Evolutionary conservation across 805 yeast genomes (phyloP).

Genomic region (Pichia phayaonensis): DNA sequence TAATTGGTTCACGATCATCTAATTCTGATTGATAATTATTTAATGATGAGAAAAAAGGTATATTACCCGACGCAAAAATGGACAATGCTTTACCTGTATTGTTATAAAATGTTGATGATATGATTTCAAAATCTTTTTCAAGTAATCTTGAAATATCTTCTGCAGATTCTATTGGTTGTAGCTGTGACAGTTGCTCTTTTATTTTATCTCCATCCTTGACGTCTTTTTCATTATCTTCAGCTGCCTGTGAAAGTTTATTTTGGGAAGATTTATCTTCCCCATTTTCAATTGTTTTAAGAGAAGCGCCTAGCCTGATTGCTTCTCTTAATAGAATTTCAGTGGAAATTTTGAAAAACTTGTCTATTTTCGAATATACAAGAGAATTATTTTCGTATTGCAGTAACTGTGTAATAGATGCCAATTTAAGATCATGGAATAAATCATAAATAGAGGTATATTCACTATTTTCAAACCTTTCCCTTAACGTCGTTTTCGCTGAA

Average conservation of each 20-base stretch:
- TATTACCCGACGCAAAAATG: slow-evolving; percentile 51
- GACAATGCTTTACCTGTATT: slow-evolving; percentile 61
- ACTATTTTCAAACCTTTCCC: slow-evolving; percentile 30
- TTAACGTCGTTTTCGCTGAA: slow-evolving; percentile 31
- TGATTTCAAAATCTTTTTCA: slow-evolving; percentile 51
- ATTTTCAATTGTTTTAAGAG: neutral
- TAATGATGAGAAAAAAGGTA: slow-evolving; percentile 74
- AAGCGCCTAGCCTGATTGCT: slow-evolving; percentile 35
- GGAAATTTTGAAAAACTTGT: slow-evolving; percentile 54
- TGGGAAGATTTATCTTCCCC: slow-evolving; percentile 5
- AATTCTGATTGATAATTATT: slow-evolving; percentile 55
- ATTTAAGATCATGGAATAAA: slow-evolving; percentile 59
- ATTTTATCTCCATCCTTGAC: slow-evolving; percentile 11
- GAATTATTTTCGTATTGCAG: slow-evolving; percentile 42
- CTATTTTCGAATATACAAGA: slow-evolving; percentile 43
- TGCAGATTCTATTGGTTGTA: slow-evolving; percentile 24
- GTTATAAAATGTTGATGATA: slow-evolving; percentile 43
- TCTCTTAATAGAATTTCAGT: slow-evolving; percentile 61
- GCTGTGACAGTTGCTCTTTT: slow-evolving; percentile 15
- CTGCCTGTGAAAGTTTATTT: slow-evolving; percentile 12
- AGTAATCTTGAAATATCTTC: slow-evolving; percentile 18
- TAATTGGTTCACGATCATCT: slow-evolving; percentile 63
- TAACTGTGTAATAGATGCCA: slow-evolving; percentile 44
- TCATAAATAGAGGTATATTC: slow-evolving; percentile 44
- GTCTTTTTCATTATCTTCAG: slow-evolving; percentile 7